Base-by-base conservation (phyloP, 768 basidiomycete genomes). In the Lactifluus subvellereus region DNA sequence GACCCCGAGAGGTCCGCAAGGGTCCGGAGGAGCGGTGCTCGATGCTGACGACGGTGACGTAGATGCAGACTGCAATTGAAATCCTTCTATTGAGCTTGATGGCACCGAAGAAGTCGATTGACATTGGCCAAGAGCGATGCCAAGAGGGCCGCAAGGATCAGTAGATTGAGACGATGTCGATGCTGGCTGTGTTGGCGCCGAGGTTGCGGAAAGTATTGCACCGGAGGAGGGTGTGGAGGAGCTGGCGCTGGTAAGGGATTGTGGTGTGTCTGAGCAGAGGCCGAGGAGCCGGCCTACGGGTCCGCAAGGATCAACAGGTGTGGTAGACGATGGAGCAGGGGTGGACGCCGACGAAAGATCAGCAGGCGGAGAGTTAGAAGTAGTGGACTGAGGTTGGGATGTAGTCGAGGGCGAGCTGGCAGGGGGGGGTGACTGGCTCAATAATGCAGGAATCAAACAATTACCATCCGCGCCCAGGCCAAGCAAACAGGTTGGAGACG, bases 21-120 rank as follows among this genome's bases (percentile, higher is more conserved):
- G 45, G 6, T 45, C 45, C 20, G 8, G 6, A 45, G 20, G 45
- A 45, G 45, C 8, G n/a, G 20, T n/a, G n/a, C 9, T 11, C 45
- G 45, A n/a, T 9, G 45, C n/a, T 47, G 45, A 20, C 18, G 42
- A 18, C 6, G 45, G 8, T 22, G n/a, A 47, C 20, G 45, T 47
- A 47, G 9, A 7, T 20, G n/a, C 45, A 22, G 45, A 8, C 20
- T 13, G n/a, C 45, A 9, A 47, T 10, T 20, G 45, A 9, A 8
- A 47, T 47, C 5, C n/a, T 20, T 47, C 20, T 10, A 10, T n/a
- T 20, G 45, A 20, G n/a, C 20, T 22, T 47, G 80, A 72, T 2
- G 76, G 78, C 1, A 76, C 73, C 68, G 77, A 76, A 11, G 79
- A 77, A 27, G 80, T 72, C 11, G 30, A 18, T 9, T n/a, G 30